These are phyloP conservation scores for Trichocomaceae sp. DNA, from an alignment of 2,329 filamentous ascomycete genomes.

Conservation along the genomic window DNA sequence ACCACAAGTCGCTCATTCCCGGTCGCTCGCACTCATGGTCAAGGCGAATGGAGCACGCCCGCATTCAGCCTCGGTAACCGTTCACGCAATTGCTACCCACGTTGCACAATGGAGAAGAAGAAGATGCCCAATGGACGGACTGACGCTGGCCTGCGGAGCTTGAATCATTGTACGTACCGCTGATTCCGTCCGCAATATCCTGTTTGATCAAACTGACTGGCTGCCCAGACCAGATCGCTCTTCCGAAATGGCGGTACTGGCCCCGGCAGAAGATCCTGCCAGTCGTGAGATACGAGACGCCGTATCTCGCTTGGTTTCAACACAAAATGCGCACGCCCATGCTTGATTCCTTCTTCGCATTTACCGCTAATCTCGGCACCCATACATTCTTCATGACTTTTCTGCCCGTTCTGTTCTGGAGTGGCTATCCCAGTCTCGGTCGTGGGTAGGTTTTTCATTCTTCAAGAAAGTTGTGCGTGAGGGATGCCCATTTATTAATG, in stretches of 20 bases:
- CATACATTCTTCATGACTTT: constrained; percentile 99
- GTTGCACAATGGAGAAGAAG: constrained; percentile 40
- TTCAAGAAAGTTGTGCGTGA: neutral
- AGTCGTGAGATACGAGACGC: constrained; percentile 88
- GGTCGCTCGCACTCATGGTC: neutral
- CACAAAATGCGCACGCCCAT: constrained; percentile 69
- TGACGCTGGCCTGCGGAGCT: constrained; percentile 59
- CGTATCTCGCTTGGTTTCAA: constrained; percentile 84
- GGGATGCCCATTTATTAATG: neutral
- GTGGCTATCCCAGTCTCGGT: constrained; percentile 75
- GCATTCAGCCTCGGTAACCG: constrained; percentile 7
- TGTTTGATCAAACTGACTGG: neutral
- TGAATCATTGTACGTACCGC: constrained; percentile 60
- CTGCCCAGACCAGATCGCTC: constrained; percentile 64
- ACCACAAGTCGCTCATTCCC: no score
- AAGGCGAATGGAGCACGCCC: constrained; percentile 13
- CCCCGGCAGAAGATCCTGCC: constrained; percentile 77
- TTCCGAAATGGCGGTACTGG: constrained; percentile 82
- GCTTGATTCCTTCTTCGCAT: constrained; percentile 93
- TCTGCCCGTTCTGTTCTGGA: constrained; percentile 94
- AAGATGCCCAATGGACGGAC: constrained; percentile 18
- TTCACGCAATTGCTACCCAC: constrained; percentile 15
- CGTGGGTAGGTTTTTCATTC: constrained; percentile 61
- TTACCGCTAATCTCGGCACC: constrained; percentile 91
- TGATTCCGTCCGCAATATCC: constrained; percentile 3